Percentiles rank a stretch among this genome's conserved stretches.
Conservation (phyloP, 2,329 filamentous ascomycete genomes). For the Fusarium staphyleae region DNA sequence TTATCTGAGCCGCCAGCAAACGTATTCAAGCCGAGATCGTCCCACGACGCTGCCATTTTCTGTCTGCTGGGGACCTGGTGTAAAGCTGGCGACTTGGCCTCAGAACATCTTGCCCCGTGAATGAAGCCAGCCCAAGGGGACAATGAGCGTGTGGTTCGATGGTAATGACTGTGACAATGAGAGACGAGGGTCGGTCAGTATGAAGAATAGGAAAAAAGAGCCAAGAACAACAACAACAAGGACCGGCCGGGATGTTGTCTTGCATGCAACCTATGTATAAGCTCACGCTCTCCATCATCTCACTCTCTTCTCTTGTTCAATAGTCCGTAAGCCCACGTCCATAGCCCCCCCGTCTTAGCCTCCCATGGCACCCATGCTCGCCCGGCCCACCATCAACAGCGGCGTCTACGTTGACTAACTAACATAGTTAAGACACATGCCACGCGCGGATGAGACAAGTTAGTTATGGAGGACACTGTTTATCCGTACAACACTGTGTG, state of each 20-base stretch:
- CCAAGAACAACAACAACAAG: not conserved
- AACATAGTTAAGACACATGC: no score
- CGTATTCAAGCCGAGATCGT: conserved; percentile 24
- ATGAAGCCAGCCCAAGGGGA: not conserved
- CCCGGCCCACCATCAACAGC: no score
- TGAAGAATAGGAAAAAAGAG: not conserved
- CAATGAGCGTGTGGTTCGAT: not conserved
- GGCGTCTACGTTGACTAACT: no score
- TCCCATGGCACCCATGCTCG: no score
- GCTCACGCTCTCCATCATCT: no score
- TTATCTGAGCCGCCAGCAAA: conserved; percentile 20
- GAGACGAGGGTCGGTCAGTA: not conserved
- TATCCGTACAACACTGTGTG: no score
- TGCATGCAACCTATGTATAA: no score
- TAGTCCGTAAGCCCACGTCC: no score
- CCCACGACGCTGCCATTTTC: conserved; percentile 33
- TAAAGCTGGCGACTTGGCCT: conserved; percentile 3
- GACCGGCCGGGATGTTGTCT: not conserved
- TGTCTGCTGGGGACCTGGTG: conserved; percentile 6
- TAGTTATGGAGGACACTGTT: no score
- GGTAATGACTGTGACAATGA: not conserved
- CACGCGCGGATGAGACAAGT: no score
- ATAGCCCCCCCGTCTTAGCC: no score
- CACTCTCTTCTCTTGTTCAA: no score
- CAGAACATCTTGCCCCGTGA: conserved; percentile 8